Evolutionary conservation across 352 stramenopile genomes (phyloP).

Genomic region (Pythium sukuiense): DNA sequence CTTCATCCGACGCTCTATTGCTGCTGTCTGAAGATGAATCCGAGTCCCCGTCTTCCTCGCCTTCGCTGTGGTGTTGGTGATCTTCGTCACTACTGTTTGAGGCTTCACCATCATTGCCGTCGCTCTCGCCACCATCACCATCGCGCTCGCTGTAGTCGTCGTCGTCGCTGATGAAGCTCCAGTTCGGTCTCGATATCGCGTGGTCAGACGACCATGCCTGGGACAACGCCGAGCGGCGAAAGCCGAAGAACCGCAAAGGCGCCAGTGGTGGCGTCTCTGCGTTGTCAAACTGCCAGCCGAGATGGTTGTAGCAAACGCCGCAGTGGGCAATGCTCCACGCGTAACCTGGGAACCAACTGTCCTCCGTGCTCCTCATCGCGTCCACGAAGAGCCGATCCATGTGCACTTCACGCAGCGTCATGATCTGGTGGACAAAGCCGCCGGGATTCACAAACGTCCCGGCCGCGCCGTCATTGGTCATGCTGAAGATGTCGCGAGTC

Average conservation of each 20-base stretch:
- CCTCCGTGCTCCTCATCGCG: constrained; percentile 44
- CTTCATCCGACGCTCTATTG: constrained; percentile 1
- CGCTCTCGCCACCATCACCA: neutral
- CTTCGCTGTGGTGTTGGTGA: neutral
- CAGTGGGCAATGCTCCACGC: constrained; percentile 83
- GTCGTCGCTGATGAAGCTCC: constrained; percentile 9
- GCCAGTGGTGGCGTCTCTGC: constrained; percentile 27
- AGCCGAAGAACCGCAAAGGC: constrained; percentile 63
- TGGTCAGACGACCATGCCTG: constrained; percentile 27
- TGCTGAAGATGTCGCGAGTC: constrained; percentile 80
- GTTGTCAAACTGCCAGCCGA: constrained; percentile 77
- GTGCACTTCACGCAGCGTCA: constrained; percentile 66
- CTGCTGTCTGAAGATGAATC: constrained; percentile 8
- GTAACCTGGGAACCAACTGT: constrained; percentile 83
- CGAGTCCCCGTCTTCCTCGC: constrained; percentile 2
- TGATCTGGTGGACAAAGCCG: constrained; percentile 76
- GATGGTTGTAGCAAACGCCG: constrained; percentile 57
- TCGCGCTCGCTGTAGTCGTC: constrained; percentile 9
- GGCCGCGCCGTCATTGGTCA: constrained; percentile 52
- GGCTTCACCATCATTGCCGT: constrained; percentile 4
- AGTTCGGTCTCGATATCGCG: constrained; percentile 2
- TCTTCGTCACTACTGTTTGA: constrained; percentile 4
- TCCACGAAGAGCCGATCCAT: constrained; percentile 46
- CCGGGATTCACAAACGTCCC: constrained; percentile 84
- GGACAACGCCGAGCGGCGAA: constrained; percentile 60